Percentiles rank a stretch among this genome's conserved stretches.
These are phyloP conservation scores for Neurospora sp. DNA, from an alignment of 495 filamentous ascomycete genomes.

Conservation along the genomic window DNA sequence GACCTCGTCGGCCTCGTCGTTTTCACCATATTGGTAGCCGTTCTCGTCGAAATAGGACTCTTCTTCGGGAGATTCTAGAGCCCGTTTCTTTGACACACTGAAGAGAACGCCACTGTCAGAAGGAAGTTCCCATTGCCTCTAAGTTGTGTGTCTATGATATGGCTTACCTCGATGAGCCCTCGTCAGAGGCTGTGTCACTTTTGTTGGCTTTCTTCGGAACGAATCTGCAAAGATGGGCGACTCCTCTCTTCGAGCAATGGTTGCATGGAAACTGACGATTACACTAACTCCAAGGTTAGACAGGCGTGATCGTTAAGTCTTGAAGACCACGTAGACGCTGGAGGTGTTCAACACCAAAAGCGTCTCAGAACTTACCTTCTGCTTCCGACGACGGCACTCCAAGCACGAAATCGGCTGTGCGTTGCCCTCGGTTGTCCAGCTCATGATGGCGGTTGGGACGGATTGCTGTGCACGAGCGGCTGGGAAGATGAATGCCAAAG, in stretches of 20 bases:
- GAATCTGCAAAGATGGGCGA: conserved; percentile 31
- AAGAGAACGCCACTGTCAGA: conserved; percentile 1
- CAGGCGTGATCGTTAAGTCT: neutral
- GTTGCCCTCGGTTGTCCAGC: neutral
- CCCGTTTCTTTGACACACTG: conserved; percentile 16
- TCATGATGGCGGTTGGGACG: neutral
- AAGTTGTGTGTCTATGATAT: neutral
- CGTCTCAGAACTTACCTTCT: conserved; percentile 23
- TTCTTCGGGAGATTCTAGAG: conserved; percentile 6
- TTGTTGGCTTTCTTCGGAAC: conserved; percentile 14
- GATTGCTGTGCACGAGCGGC: neutral
- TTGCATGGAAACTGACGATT: conserved; percentile 36
- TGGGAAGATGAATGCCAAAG: neutral
- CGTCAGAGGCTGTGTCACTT: conserved; percentile 5
- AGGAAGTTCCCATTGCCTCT: neutral
- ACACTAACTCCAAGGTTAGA: conserved; percentile 23
- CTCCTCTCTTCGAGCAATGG: conserved; percentile 30
- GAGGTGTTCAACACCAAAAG: neutral
- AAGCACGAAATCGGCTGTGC: conserved; percentile 17
- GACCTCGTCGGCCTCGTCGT: conserved; percentile 14
- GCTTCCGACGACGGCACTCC: conserved; percentile 35
- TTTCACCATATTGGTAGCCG: conserved; percentile 6
- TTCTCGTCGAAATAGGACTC: conserved; percentile 1
- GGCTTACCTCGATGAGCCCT: conserved; percentile 11
- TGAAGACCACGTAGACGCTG: conserved; percentile 1